A percentile compares a stretch with the other conserved stretches of the same genome.
Evolutionary conservation across 257 asterid genomes (phyloP).

Genomic region (Solanum gandarillasii): DNA sequence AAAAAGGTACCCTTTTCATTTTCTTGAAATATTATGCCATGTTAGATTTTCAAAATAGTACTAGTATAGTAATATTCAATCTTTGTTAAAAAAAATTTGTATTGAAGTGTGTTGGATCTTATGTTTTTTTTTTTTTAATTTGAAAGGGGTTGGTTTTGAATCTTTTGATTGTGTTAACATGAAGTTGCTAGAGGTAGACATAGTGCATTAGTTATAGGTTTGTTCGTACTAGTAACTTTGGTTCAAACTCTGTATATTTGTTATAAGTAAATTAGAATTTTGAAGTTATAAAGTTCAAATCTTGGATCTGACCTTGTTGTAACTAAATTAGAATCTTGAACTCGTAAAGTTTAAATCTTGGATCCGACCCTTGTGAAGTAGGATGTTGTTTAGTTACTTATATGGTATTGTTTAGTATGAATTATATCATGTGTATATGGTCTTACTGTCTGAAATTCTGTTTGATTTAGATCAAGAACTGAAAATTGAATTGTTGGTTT

Average conservation of each 20-base stretch:
- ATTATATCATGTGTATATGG: not conserved
- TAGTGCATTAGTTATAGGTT: not conserved
- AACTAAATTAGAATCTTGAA: not conserved
- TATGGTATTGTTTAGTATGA: not conserved
- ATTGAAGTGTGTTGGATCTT: slow-evolving; percentile 15
- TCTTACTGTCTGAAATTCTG: not conserved
- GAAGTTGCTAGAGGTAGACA: not conserved
- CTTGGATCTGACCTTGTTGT: not conserved
- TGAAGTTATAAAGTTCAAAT: not conserved
- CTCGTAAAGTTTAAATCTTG: not conserved
- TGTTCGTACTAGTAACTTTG: not conserved
- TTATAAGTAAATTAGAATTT: not conserved
- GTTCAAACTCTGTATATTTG: not conserved
- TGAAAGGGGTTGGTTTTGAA: not conserved
- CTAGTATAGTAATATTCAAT: not conserved
- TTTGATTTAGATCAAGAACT: not conserved
- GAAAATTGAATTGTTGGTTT: not conserved
- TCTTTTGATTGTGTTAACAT: not conserved
- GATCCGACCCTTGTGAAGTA: not conserved
- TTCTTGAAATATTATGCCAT: not conserved
- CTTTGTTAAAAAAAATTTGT: not conserved
- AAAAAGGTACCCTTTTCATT: not conserved
- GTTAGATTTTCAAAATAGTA: not conserved
- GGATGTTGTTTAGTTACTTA: not conserved
- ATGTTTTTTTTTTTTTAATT: not conserved